Percentiles rank a stretch among this genome's conserved stretches.
Conservation (phyloP, 176 grass and related monocot genomes). For the Phoenix roebelenii region DNA sequence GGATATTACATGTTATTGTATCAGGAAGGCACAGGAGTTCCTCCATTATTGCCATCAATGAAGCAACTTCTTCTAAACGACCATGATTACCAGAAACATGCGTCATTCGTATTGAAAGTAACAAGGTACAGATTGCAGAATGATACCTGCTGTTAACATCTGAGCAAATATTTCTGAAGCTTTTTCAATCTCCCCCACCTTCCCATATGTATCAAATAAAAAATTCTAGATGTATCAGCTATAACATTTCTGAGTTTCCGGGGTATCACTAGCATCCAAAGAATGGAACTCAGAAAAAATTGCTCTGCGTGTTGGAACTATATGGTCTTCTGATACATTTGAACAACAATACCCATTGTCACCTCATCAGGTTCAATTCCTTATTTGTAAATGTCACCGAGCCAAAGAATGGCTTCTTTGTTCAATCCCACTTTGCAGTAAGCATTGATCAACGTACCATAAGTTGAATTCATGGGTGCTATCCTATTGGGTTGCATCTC, state of each 20-base stretch:
- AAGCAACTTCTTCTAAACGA: conserved; percentile 41
- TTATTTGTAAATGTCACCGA: conserved; percentile 69
- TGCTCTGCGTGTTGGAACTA: conserved; percentile 41
- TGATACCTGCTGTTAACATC: conserved; percentile 59
- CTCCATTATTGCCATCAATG: conserved; percentile 45
- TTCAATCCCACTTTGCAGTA: conserved; percentile 47
- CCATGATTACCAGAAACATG: conserved; percentile 44
- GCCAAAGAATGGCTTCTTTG: conserved; percentile 38
- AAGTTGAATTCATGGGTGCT: conserved; percentile 41
- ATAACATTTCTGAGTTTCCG: conserved; percentile 19
- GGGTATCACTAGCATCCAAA: conserved; percentile 11
- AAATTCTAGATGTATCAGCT: conserved; percentile 80
- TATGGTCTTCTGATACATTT: conserved; percentile 52
- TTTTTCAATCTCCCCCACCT: conserved; percentile 53
- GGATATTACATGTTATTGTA: conserved; percentile 60
- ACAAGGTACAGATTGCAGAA: conserved; percentile 50
- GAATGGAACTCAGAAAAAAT: conserved; percentile 55
- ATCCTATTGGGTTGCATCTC: conserved; percentile 55
- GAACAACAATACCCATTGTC: conserved; percentile 57
- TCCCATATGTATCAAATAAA: conserved; percentile 70
- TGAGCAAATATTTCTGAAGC: conserved; percentile 48
- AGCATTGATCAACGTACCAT: conserved; percentile 58
- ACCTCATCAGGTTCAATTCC: conserved; percentile 64
- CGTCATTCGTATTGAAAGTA: conserved; percentile 76
- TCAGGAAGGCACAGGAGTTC: conserved; percentile 45